phyloP scores from a whole-genome alignment of 805 yeast species.

The Candida tallmaniae region DNA sequence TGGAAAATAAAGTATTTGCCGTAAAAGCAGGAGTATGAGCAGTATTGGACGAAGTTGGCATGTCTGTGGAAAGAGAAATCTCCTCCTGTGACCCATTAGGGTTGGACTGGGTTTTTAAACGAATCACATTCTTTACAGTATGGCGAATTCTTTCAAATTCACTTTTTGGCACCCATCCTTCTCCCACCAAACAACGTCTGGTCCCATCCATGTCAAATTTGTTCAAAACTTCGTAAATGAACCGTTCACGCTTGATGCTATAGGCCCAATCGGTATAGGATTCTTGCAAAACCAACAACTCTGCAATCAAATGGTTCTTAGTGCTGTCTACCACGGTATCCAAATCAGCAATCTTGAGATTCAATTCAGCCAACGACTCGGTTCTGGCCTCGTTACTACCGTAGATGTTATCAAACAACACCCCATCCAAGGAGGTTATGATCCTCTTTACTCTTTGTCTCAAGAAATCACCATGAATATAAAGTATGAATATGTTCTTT shows the following conservation, averaged over 20 bases:
- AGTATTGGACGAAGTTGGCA: constrained; percentile 1
- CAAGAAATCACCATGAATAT: constrained; percentile 37
- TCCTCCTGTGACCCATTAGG: constrained; percentile 15
- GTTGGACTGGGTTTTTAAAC: constrained; percentile 23
- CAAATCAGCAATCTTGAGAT: constrained; percentile 28
- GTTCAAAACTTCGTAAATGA: constrained; percentile 57
- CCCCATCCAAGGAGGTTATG: constrained; percentile 36
- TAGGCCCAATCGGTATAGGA: constrained; percentile 27
- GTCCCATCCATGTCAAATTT: constrained; percentile 64
- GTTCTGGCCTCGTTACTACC: constrained; percentile 25
- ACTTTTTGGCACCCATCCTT: constrained; percentile 68
- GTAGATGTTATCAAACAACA: constrained; percentile 30
- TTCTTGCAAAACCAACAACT: constrained; percentile 33
- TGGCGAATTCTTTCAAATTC: constrained; percentile 38
- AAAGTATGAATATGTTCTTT: constrained; percentile 35
- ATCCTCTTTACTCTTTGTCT: constrained; percentile 31
- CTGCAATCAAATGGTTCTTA: constrained; percentile 32
- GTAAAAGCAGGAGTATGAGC: not conserved
- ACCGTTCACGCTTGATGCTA: constrained; percentile 47
- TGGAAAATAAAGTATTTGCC: constrained; percentile 17
- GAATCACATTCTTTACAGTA: constrained; percentile 41
- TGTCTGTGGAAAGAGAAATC: constrained; percentile 6
- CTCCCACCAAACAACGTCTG: constrained; percentile 63
- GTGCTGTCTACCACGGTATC: constrained; percentile 30
- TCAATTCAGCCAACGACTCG: constrained; percentile 27